These are phyloP conservation scores for Pleurotus citrinopileatus DNA, from an alignment of 768 basidiomycete genomes.

Conservation along the genomic window DNA sequence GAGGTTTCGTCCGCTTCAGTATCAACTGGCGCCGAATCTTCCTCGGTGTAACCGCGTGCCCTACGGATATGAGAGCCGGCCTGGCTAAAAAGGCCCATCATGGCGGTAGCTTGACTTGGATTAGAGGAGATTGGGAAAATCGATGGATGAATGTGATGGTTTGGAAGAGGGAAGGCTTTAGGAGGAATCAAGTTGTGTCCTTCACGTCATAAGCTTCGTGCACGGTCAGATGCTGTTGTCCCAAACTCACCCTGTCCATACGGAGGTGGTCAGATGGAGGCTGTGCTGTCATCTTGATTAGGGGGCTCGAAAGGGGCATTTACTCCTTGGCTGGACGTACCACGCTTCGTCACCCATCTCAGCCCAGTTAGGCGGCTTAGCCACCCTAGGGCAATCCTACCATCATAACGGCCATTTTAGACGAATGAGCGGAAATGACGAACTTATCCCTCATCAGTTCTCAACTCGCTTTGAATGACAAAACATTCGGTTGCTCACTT, in stretches of 20 bases:
- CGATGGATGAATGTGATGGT: neutral
- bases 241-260: neutral
- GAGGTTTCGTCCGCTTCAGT: conserved; percentile 88
- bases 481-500: too few relatives aligned
- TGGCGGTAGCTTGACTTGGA: conserved; percentile 27
- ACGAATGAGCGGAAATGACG: too few relatives aligned
- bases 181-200: neutral
- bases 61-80: conserved; percentile 56
- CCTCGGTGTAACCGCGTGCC: conserved; percentile 60
- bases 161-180: conserved; percentile 1
- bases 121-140: neutral
- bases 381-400: too few relatives aligned
- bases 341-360: too few relatives aligned
- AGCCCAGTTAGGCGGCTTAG: too few relatives aligned
- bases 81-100: conserved; percentile 81
- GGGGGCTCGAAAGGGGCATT: neutral
- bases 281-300: neutral
- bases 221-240: neutral
- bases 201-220: neutral
- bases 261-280: neutral
- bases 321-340: neutral
- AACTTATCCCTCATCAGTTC: too few relatives aligned
- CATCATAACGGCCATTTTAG: too few relatives aligned
- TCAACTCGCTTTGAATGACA: too few relatives aligned
- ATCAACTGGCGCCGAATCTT: conserved; percentile 72